Conservation (phyloP, 176 grass and related monocot genomes). For the Hordeum vulgare region DNA sequence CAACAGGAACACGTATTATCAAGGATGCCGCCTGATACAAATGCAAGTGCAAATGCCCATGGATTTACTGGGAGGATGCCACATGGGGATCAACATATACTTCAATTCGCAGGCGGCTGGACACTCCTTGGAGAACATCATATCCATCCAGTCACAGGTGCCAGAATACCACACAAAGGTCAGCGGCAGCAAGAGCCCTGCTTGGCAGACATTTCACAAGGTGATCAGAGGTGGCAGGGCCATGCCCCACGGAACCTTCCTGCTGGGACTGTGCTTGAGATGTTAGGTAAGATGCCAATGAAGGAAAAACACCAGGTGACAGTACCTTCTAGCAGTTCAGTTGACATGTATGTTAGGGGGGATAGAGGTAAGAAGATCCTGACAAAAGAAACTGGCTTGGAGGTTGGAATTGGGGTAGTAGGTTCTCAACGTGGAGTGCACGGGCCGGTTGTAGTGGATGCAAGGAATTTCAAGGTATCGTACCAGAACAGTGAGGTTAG, state of each 20-base stretch:
- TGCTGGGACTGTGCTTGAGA: slow-evolving; percentile 3
- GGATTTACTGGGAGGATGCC: slow-evolving; percentile 1
- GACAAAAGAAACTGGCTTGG: background rate
- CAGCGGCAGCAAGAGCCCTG: background rate
- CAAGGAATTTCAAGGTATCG: slow-evolving; percentile 14
- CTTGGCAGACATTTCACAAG: background rate
- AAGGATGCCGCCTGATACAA: slow-evolving; percentile 2
- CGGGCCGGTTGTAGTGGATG: background rate
- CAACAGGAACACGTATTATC: slow-evolving; percentile 22
- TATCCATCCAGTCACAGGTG: background rate
- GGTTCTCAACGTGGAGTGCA: background rate
- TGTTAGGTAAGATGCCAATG: slow-evolving; percentile 13
- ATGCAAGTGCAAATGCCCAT: background rate
- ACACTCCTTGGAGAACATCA: slow-evolving; percentile 14
- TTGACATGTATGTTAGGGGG: background rate
- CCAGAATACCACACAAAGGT: background rate
- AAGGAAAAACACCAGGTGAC: background rate
- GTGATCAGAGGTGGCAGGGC: slow-evolving; percentile 20
- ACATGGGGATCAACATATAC: slow-evolving; percentile 12
- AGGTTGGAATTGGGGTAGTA: background rate
- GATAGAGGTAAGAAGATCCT: slow-evolving; percentile 15
- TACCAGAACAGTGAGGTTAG: slow-evolving; percentile 19
- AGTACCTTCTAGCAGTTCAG: slow-evolving; percentile 9
- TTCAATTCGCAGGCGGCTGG: background rate
- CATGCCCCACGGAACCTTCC: background rate